A percentile compares a stretch with the other conserved stretches of the same genome.
Conservation (phyloP, 2,329 filamentous ascomycete genomes). For the Paecilomyces dactylethromorphus region DNA sequence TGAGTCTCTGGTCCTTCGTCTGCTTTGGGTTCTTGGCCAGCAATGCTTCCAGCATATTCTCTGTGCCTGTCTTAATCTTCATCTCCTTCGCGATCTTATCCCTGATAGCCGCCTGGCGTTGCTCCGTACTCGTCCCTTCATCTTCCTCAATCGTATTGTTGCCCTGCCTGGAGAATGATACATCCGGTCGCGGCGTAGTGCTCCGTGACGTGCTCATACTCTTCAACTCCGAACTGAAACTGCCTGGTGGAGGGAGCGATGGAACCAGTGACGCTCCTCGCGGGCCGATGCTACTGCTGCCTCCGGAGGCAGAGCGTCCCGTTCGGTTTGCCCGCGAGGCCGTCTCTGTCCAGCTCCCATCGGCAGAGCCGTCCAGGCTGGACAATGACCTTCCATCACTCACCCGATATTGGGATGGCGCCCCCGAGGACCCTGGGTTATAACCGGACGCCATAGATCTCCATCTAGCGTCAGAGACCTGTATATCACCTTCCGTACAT, state of each 20-base stretch:
- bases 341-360: constrained; percentile 33
- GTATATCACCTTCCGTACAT: constrained; percentile 11
- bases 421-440: constrained; percentile 35
- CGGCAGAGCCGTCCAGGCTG: constrained; percentile 29
- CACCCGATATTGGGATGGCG: constrained; percentile 34
- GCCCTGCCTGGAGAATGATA: constrained; percentile 42
- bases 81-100: constrained; percentile 89
- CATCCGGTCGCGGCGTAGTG: constrained; percentile 52
- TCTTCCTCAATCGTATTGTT: constrained; percentile 54
- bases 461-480: constrained; percentile 31
- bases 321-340: constrained; percentile 25
- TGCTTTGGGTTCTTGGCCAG: constrained; percentile 95
- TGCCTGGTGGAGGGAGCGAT: constrained; percentile 65
- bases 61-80: constrained; percentile 96
- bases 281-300: constrained; percentile 57
- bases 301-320: constrained; percentile 49
- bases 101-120: constrained; percentile 66
- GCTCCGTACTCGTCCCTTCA: constrained; percentile 56
- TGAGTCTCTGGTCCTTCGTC: constrained; percentile 72
- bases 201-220: constrained; percentile 59
- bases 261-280: constrained; percentile 64
- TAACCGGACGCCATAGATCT: constrained; percentile 40
- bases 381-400: constrained; percentile 31
- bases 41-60: constrained; percentile 93
- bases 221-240: constrained; percentile 83